Conservation (phyloP, 345 rosid species). For the Mercurialis annua region DNA sequence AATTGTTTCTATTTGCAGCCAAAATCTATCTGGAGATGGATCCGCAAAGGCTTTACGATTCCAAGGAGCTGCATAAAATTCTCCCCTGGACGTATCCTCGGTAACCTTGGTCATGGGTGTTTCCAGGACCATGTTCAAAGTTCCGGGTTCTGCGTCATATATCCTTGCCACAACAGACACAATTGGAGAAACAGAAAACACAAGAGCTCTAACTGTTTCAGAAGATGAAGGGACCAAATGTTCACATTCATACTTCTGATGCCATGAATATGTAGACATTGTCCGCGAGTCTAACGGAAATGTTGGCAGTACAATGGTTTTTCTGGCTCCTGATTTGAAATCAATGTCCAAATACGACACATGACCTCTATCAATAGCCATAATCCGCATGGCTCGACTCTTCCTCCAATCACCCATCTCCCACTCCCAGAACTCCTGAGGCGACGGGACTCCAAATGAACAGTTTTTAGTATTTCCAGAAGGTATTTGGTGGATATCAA, state of each 20-base stretch:
- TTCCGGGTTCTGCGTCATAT: slow-evolving; percentile 63
- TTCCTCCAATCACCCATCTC: slow-evolving; percentile 99
- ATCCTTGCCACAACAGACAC: slow-evolving; percentile 68
- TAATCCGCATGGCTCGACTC: slow-evolving; percentile 70
- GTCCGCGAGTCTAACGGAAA: slow-evolving; percentile 92
- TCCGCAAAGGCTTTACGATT: slow-evolving; percentile 85
- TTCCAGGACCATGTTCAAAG: slow-evolving; percentile 58
- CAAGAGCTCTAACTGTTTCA: slow-evolving; percentile 78
- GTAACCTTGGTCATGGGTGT: slow-evolving; percentile 57
- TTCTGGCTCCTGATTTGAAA: slow-evolving; percentile 52
- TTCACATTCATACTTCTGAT: slow-evolving; percentile 56
- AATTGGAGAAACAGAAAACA: slow-evolving; percentile 66
- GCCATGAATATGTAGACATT: slow-evolving; percentile 66
- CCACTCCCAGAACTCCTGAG: slow-evolving; percentile 94
- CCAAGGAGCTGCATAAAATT: slow-evolving; percentile 76
- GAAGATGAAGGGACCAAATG: slow-evolving; percentile 67
- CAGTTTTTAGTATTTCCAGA: slow-evolving; percentile 45
- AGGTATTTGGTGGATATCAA: slow-evolving; percentile 53
- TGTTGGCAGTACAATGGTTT: slow-evolving; percentile 70
- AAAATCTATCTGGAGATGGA: slow-evolving; percentile 77
- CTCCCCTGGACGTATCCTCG: slow-evolving; percentile 52
- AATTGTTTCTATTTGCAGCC: slow-evolving; percentile 76
- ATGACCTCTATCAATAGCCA: slow-evolving; percentile 86
- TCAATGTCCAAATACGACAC: slow-evolving; percentile 74
- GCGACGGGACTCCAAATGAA: slow-evolving; percentile 48